Evolutionary conservation across 345 rosid genomes (phyloP), one percentile per base, ranked within the genome.

Genomic region (Boechera retrofracta): DNA sequence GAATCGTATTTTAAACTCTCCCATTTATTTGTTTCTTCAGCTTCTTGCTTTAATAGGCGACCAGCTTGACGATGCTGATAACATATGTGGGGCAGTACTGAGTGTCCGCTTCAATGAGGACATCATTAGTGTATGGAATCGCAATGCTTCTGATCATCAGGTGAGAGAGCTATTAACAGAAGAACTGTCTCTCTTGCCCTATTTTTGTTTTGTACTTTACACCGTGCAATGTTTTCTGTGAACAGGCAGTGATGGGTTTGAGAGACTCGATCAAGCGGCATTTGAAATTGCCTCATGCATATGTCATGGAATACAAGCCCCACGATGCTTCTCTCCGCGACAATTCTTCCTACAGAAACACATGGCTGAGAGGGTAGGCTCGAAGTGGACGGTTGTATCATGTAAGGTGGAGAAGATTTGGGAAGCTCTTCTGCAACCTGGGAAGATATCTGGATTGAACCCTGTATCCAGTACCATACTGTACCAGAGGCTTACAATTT

Each of bases 271-370:
- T 90, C 77, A 94, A 94, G 78, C 79, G 94, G 69, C 97, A 94
- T 75, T 85, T 94, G 77, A 94, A 92, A 87, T 88, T 94, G 68
- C 98, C 97, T 60, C 93, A 89, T 72, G 73, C 88, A 61, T 95
- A 92, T 78, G 91, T 92, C 10, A 92, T 95, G 99, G 99, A 95
- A 68, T 92, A 92, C 93, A 92, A 95, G 87, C 88, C 94, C 63
- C 99, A 91, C 3, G 92, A 95, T 76, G 97, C 98, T 67, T 95
- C 97, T 42, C 83, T 95, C 32, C 96, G 93, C 0, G 99, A 92
- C 83, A 90, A 87, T 76, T 92, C 99, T 0, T 95, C 99, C 7
- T 92, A 91, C 59, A 84, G 99, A 47, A 95, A 95, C 86, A 87
- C 98, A 26, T 91, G 98, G 99, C 81, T 95, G 88, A 88, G 97